phyloP scores from a whole-genome alignment of 495 filamentous ascomycete species.

The Glonium stellatum region DNA sequence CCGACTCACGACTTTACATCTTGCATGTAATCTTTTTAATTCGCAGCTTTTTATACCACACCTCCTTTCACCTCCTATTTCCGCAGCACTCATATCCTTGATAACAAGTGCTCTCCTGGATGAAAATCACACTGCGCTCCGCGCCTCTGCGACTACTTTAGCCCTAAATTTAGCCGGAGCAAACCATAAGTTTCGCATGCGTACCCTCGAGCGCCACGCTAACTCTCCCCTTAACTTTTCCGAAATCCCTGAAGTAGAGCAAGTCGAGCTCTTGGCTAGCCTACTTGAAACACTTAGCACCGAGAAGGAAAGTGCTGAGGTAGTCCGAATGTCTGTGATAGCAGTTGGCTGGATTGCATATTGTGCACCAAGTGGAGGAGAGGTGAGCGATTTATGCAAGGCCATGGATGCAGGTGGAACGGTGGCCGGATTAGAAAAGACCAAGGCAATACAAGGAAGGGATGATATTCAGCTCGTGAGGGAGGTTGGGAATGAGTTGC shows the following conservation, averaged over 20 bases:
- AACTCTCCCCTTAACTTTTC: neutral
- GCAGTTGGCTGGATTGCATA: constrained; percentile 71
- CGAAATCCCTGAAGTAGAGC: constrained; percentile 55
- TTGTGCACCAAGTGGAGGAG: constrained; percentile 57
- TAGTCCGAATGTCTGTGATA: constrained; percentile 61
- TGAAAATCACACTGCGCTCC: constrained; percentile 43
- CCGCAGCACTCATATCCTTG: constrained; percentile 41
- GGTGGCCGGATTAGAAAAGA: constrained; percentile 30
- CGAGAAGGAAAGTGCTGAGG: constrained; percentile 62
- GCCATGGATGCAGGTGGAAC: constrained; percentile 61
- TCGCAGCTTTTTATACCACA: constrained; percentile 39
- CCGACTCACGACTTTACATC: constrained; percentile 67
- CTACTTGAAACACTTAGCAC: constrained; percentile 65
- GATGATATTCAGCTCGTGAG: neutral
- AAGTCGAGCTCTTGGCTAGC: constrained; percentile 72
- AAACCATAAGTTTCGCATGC: constrained; percentile 57
- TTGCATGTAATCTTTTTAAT: constrained; percentile 58
- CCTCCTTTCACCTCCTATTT: constrained; percentile 33
- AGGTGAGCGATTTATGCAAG: constrained; percentile 66
- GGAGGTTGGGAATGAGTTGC: neutral
- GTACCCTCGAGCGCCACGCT: neutral
- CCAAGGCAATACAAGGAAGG: neutral
- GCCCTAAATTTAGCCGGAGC: constrained; percentile 71
- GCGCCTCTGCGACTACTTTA: constrained; percentile 74
- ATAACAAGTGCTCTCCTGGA: constrained; percentile 51